These are phyloP conservation scores for Tausonia pullulans DNA, from an alignment of 1,284 basidiomycete genomes.

Conservation along the genomic window DNA sequence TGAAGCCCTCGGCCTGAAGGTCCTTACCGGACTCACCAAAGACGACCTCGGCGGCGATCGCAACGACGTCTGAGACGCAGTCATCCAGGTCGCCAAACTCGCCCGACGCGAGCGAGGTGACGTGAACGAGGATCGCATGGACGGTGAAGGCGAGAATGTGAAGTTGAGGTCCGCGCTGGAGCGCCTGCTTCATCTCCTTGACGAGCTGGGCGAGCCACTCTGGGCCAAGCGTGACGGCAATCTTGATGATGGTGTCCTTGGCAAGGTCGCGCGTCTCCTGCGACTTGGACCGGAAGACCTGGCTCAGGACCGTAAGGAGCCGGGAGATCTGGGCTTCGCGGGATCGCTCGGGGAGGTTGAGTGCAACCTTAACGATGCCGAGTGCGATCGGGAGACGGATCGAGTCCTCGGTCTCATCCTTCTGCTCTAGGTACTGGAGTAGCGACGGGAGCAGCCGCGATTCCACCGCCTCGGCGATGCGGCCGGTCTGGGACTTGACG, in stretches of 20 bases:
- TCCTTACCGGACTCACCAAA: constrained; percentile 92
- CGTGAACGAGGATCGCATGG: constrained; percentile 70
- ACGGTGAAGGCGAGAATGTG: constrained; percentile 80
- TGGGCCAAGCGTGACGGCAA: constrained; percentile 63
- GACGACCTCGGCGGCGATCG: constrained; percentile 80
- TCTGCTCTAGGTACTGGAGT: constrained; percentile 64
- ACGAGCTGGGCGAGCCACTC: constrained; percentile 62
- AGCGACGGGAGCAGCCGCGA: constrained; percentile 62
- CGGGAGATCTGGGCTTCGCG: constrained; percentile 65
- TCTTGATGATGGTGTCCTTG: constrained; percentile 73
- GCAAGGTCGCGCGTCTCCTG: constrained; percentile 87
- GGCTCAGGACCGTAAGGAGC: constrained; percentile 71
- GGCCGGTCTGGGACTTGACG: constrained; percentile 31
- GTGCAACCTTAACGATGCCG: constrained; percentile 75
- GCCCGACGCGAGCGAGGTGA: constrained; percentile 46
- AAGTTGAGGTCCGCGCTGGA: constrained; percentile 84
- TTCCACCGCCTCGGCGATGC: constrained; percentile 67
- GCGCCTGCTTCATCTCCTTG: constrained; percentile 67
- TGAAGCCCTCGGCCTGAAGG: constrained; percentile 78
- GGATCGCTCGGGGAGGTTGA: constrained; percentile 59
- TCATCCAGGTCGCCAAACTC: constrained; percentile 63
- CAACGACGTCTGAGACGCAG: constrained; percentile 63
- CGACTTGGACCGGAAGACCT: constrained; percentile 80
- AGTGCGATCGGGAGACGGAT: constrained; percentile 79
- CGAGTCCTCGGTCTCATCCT: constrained; percentile 72